Evolutionary conservation across 441 rosid species (phyloP), one percentile per base, ranked within the genome.

Genomic region (Gossypium schwendimanii): DNA sequence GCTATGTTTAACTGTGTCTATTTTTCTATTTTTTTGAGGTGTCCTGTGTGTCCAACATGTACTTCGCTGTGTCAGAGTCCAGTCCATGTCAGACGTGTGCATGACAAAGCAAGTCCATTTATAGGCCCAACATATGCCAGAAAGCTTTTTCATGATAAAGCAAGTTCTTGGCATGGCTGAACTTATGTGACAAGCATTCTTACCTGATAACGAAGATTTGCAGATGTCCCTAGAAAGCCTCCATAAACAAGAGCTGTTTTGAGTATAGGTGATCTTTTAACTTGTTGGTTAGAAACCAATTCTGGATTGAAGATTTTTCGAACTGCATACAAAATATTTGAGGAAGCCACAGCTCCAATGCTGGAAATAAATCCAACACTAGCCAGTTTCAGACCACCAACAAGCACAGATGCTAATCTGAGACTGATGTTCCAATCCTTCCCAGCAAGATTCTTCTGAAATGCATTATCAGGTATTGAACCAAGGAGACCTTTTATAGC

Each of bases 171-270:
- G 6, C 15, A 53, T 0, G 10, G 18, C 72, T 44, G 14, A 69
- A 57, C 61, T 66, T 45, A 59, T 53, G 36, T 17, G 63, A 75
- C 69, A 64, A 71, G 44, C 70, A 76, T 41, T 50, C 54, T 57
- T 81, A 94, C 97, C 97, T 94, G 98, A 80, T 88, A 94, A 21
- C 97, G 94, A 75, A 92, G 85, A 84, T 90, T 94, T 70, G 98
- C 95, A 72, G 97, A 90, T 82, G 79, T 86, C 77, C 97, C 98
- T 11, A 94, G 87, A 82, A 94, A 94, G 79, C 85, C 52, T 70
- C 88, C 78, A 78, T 94, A 94, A 41, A 94, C 83, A 77, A 83
- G 71, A 39, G 97, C 97, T n/a, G 97, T 88, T 85, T 90, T 92
- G 59, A 94, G 81, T 55, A 92, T 88, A 44, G 98, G 98, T 62